Evolutionary conservation across 2,329 filamentous ascomycete species (phyloP).

Genomic region (Alternaria metachromatica): DNA sequence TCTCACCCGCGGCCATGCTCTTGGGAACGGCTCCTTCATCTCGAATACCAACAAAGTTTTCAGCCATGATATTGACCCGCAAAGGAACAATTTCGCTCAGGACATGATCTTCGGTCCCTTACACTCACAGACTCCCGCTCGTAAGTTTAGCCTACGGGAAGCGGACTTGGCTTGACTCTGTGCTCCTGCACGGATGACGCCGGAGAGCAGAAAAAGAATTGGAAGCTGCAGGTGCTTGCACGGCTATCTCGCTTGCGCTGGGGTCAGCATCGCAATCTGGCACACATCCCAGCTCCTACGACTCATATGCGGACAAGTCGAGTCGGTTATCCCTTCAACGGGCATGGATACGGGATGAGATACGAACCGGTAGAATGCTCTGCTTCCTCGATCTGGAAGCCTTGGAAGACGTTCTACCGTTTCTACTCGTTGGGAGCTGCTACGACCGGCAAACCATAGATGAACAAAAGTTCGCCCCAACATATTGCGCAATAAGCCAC

Average conservation of each 20-base stretch:
- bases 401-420: constrained; percentile 22
- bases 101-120: constrained; percentile 38
- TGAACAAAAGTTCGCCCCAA: constrained; percentile 11
- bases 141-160: constrained; percentile 45
- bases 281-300: constrained; percentile 24
- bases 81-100: constrained; percentile 28
- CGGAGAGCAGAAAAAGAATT: constrained; percentile 35
- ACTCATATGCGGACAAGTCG: constrained; percentile 24
- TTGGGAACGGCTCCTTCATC: constrained; percentile 19
- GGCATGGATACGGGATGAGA: constrained; percentile 36
- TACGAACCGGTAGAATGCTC: constrained; percentile 31
- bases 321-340: constrained; percentile 34
- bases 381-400: constrained; percentile 30
- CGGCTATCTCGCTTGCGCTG: constrained; percentile 31
- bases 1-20: constrained; percentile 16
- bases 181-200: constrained; percentile 44
- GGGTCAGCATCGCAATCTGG: constrained; percentile 29
- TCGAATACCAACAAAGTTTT: constrained; percentile 18
- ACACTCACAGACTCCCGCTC: constrained; percentile 45
- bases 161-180: constrained; percentile 35
- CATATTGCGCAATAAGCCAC: constrained; percentile 37
- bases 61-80: constrained; percentile 18
- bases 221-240: constrained; percentile 39
- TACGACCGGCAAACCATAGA: constrained; percentile 3
- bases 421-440: not conserved